These are phyloP conservation scores for Yamagishiella unicocca DNA, from an alignment of 139 green algal species.

Conservation along the genomic window DNA sequence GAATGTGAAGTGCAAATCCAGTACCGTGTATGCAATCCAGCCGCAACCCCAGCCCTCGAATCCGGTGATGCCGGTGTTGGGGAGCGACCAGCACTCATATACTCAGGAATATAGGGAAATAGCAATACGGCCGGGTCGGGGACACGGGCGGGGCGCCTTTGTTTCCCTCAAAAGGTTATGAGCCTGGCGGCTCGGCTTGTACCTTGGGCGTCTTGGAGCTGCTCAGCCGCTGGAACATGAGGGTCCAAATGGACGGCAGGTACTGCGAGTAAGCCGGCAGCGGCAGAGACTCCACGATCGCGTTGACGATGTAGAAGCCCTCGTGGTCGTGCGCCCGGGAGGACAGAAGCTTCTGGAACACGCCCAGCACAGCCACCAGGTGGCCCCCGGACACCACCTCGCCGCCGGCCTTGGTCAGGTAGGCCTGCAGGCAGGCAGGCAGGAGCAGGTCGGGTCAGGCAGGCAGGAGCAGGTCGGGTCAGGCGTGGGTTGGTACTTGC, in stretches of 20 bases:
- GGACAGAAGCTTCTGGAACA: conserved; percentile 94
- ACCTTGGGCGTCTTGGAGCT: conserved; percentile 69
- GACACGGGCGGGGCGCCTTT: too few species aligned
- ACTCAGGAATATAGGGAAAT: too few species aligned
- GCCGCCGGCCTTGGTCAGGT: conserved; percentile 80
- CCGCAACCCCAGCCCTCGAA: too few species aligned
- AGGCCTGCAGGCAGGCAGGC: conserved; percentile 73
- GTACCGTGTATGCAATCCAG: too few species aligned
- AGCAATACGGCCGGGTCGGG: too few species aligned
- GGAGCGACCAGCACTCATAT: too few species aligned
- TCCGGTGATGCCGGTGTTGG: too few species aligned
- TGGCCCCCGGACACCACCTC: conserved; percentile 77
- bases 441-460: background rate
- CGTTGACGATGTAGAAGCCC: conserved; percentile 91
- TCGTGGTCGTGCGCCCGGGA: conserved; percentile 91
- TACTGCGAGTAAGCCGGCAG: conserved; percentile 39
- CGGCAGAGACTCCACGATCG: conserved; percentile 80
- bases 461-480: background rate
- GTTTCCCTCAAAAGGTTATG: too few species aligned
- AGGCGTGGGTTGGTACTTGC: background rate
- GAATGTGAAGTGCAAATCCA: too few species aligned
- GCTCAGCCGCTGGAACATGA: conserved; percentile 74
- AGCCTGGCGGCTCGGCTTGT: too few species aligned
- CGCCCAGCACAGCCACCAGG: conserved; percentile 89
- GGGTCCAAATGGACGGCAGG: conserved; percentile 43